A percentile compares a stretch with the other conserved stretches of the same genome.
Conservation (phyloP, 768 basidiomycete species). For the Mycena epipterygia region DNA sequence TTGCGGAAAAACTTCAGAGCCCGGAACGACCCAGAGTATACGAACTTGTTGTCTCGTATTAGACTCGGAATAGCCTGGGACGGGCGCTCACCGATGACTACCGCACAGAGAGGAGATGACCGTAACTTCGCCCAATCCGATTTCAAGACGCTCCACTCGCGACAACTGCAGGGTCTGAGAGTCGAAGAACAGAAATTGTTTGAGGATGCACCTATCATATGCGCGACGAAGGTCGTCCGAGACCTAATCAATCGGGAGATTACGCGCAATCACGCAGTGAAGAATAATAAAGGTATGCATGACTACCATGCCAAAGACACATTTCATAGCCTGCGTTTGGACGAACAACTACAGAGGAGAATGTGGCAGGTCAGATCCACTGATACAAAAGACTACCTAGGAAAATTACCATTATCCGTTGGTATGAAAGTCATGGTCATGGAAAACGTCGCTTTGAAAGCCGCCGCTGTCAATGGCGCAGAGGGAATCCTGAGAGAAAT, state of each 20-base stretch:
- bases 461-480: neutral
- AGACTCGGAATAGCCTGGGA: neutral
- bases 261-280: neutral
- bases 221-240: neutral
- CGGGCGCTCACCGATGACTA: neutral
- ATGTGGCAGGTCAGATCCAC: neutral
- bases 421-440: conserved; percentile 12
- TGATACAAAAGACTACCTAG: neutral
- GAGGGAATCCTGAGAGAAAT: neutral
- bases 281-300: neutral
- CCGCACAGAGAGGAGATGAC: neutral
- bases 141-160: neutral
- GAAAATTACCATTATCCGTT: neutral
- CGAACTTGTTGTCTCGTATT: neutral
- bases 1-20: conserved; percentile 5
- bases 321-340: neutral
- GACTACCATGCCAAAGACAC: neutral
- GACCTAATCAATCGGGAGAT: conserved; percentile 1
- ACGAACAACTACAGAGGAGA: neutral
- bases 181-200: neutral
- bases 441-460: neutral
- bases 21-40: neutral
- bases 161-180: neutral
- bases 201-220: neutral
- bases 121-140: neutral